Evolutionary conservation across 129 eudicot genomes (phyloP), one percentile per base, ranked within the genome.

Genomic region (Artemisia tridentata): DNA sequence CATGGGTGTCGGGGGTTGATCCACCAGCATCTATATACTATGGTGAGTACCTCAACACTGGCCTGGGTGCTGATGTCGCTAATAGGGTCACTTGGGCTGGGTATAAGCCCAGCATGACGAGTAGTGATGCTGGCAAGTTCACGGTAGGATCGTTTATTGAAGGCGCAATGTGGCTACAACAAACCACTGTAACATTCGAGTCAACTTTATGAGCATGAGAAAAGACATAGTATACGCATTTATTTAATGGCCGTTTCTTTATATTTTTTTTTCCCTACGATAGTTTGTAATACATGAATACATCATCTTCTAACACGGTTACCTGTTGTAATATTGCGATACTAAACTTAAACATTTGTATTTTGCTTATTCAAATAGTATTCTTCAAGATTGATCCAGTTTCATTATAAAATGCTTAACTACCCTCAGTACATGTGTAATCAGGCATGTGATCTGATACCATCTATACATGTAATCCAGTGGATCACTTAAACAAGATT

Each of bases 51-150:
- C 47, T 67, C 5, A 88, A 91, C 72, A 86, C 81, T 0, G 97
- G 97, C 10, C 66, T 15, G 0, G 97, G 97, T 13, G 76, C 97
- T 11, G 25, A 11, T 48, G 78, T 85, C 0, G 67, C 10, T 8
- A 12, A 65, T 0, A 53, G 97, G 69, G 96, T 91, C 5, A 78
- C 53, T 19, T 91, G 97, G 97, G 78, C 73, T 0, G 97, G 97
- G n/a, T 86, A 73, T 20, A 80, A 43, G 83, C 72, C 85, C 45
- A 75, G 43, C 27, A 19, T 88, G 20, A 65, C 88, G 9, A 63
- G 73, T 7, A 55, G 1, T 1, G 84, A 91, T 58, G 97, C 96
- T 3, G 43, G 74, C 3, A 78, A 80, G 72, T 91, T 75, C 52
- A 88, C 84, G 0, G 97, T 88, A 13, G 74, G 23, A 0, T 68